Percentiles rank a stretch among this genome's conserved stretches.
phyloP scores from a whole-genome alignment of 2,329 filamentous ascomycete genomes.

The Bipolaris zeicola region DNA sequence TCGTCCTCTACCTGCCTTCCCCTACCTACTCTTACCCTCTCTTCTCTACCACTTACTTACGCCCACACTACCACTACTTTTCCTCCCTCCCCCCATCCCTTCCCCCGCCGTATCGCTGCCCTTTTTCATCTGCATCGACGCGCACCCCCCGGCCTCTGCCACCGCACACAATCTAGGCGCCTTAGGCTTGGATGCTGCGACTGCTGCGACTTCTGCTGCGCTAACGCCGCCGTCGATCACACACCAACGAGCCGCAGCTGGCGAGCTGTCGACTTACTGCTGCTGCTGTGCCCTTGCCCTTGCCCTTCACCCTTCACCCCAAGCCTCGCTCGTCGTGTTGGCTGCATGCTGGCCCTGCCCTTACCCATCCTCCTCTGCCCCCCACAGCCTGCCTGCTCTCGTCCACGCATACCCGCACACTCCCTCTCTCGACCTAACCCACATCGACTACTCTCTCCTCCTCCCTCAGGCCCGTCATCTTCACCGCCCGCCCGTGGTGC shows the following conservation, averaged over 20 bases:
- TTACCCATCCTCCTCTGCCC: background rate
- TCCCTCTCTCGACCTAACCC: background rate
- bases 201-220: constrained; percentile 11
- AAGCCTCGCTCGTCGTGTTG: constrained; percentile 18
- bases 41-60: background rate
- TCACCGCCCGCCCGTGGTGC: constrained; percentile 1
- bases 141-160: constrained; percentile 5
- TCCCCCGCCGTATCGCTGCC: background rate
- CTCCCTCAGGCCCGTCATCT: background rate
- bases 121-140: background rate
- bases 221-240: constrained; percentile 18
- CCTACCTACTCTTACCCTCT: background rate
- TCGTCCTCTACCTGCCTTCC: background rate
- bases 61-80: background rate
- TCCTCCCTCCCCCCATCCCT: background rate
- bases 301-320: constrained; percentile 7
- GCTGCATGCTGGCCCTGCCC: constrained; percentile 11
- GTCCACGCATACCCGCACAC: background rate
- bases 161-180: constrained; percentile 10
- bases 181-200: constrained; percentile 8
- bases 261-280: constrained; percentile 6
- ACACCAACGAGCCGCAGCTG: constrained; percentile 18
- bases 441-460: background rate
- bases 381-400: constrained; percentile 3
- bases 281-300: background rate